Percentiles rank a stretch among this genome's conserved stretches.
Evolutionary conservation across 306 rosid genomes (phyloP).

Genomic region (Glycyrrhiza uralensis): DNA sequence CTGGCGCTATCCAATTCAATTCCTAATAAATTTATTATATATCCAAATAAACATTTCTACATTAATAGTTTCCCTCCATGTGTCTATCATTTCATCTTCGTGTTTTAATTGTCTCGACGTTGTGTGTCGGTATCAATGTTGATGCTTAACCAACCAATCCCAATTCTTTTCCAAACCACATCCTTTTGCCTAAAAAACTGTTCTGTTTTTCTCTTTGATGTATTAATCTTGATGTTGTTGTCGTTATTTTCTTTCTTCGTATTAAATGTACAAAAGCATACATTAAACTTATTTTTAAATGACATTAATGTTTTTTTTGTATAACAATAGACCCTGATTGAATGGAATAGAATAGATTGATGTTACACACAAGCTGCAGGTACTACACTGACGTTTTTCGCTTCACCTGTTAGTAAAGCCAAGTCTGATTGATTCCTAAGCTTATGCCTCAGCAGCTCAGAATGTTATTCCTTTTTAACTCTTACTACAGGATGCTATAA

Average conservation of each 20-base stretch:
- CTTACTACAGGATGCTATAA: conserved; percentile 4
- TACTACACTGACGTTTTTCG: conserved; percentile 21
- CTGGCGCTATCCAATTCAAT: conserved; percentile 19
- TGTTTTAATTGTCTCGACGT: conserved; percentile 27
- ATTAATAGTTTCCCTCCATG: conserved; percentile 12
- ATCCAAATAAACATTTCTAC: conserved; percentile 9
- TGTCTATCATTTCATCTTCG: not conserved
- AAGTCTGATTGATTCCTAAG: conserved; percentile 17
- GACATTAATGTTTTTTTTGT: not conserved
- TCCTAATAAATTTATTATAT: conserved; percentile 2
- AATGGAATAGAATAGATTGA: conserved; percentile 20
- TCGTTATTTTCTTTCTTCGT: not conserved
- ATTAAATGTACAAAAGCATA: not conserved
- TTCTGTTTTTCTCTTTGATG: not conserved
- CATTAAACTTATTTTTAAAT: conserved; percentile 19
- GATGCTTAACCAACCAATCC: conserved; percentile 52
- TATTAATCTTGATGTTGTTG: not conserved
- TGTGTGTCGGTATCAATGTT: conserved; percentile 50
- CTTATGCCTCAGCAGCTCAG: not conserved
- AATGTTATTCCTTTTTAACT: conserved; percentile 39
- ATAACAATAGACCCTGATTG: not conserved
- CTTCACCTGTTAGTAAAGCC: too few species aligned
- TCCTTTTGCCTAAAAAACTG: conserved; percentile 6
- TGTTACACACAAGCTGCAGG: not conserved
- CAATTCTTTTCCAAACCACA: conserved; percentile 30